Conservation (phyloP, 169 alveolate species). For the Cryptosporidium xiaoi region DNA sequence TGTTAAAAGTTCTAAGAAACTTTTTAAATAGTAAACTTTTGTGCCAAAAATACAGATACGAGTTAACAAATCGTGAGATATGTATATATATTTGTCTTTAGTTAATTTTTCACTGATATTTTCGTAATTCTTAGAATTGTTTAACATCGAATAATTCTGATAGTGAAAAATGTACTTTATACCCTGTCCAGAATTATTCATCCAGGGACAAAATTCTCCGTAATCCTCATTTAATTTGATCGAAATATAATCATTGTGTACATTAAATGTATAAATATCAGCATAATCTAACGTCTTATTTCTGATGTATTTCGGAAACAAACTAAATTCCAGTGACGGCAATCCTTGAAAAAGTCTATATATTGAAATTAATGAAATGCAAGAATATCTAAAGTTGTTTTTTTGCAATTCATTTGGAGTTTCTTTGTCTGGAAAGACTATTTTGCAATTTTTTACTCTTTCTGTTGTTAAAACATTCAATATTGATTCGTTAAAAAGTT, state of each 20-base stretch:
- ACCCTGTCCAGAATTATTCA: constrained; percentile 41
- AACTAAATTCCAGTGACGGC: constrained; percentile 31
- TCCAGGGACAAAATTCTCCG: constrained; percentile 65
- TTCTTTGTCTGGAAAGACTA: neutral
- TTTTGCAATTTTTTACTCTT: constrained; percentile 30
- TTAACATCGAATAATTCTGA: neutral
- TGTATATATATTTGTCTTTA: neutral
- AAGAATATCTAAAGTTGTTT: neutral
- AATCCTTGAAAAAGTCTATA: constrained; percentile 57
- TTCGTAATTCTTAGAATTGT: neutral
- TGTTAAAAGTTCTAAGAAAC: constrained; percentile 15
- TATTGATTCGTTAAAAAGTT: constrained; percentile 39
- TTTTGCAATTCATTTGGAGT: neutral
- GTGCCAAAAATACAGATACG: constrained; percentile 36
- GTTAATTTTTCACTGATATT: no score
- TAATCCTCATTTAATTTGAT: neutral
- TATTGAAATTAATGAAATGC: constrained; percentile 20
- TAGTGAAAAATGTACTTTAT: neutral
- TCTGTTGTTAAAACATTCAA: constrained; percentile 57
- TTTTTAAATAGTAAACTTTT: constrained; percentile 27
- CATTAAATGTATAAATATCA: neutral
- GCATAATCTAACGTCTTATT: neutral
- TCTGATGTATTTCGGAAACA: constrained; percentile 6
- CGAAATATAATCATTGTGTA: constrained; percentile 8
- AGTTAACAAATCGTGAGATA: constrained; percentile 27